phyloP scores from a whole-genome alignment of 2,329 filamentous ascomycete species.

The Teratosphaeriaceae sp. region DNA sequence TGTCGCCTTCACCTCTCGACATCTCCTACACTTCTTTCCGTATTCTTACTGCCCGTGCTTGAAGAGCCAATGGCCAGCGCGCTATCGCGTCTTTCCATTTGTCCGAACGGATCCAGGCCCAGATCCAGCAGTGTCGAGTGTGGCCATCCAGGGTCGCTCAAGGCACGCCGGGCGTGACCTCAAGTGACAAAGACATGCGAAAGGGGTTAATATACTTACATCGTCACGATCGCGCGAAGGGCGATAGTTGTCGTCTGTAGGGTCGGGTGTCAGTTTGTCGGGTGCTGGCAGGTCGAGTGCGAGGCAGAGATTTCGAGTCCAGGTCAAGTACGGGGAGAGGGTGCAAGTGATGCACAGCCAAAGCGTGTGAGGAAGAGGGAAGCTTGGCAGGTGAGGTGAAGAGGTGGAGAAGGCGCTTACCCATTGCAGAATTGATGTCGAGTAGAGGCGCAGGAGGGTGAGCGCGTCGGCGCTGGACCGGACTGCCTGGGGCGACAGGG shows the following conservation, averaged over 20 bases:
- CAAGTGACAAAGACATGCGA: background rate
- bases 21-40: too few species aligned
- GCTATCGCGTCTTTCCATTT: background rate
- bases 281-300: too few species aligned
- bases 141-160: background rate
- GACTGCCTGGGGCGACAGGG: slow-evolving; percentile 8
- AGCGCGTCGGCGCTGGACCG: slow-evolving; percentile 5
- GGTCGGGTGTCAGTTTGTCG: slow-evolving; percentile 8
- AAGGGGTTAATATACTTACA: slow-evolving; percentile 9
- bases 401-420: slow-evolving; percentile 5
- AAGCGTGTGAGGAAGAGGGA: background rate
- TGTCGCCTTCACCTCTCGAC: too few species aligned
- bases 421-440: slow-evolving; percentile 7
- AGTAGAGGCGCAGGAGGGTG: slow-evolving; percentile 7
- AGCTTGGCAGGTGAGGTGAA: slow-evolving; percentile 9
- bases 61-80: too few species aligned
- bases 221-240: slow-evolving; percentile 14
- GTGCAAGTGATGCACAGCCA: slow-evolving; percentile 1
- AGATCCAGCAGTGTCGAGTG: background rate
- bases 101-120: slow-evolving; percentile 1
- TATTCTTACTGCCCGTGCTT: too few species aligned
- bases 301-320: background rate
- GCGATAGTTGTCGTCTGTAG: slow-evolving; percentile 16
- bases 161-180: background rate
- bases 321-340: background rate